Percentiles rank a stretch among this genome's conserved stretches.
Conservation (phyloP, 768 basidiomycete species). For the Lactifluus rugatus region DNA sequence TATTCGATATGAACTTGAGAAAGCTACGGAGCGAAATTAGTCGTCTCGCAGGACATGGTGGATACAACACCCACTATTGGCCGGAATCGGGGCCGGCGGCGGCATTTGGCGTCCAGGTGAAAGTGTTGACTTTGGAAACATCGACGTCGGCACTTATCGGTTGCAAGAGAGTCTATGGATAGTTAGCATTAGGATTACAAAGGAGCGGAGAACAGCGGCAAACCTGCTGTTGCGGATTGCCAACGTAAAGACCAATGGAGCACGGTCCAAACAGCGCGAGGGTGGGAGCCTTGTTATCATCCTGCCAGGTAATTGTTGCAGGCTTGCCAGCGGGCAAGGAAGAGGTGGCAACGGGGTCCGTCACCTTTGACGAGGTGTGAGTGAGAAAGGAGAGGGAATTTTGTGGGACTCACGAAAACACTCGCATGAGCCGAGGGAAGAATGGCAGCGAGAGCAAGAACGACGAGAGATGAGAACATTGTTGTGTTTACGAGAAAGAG, state of each 20-base stretch:
- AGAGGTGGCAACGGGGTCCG: conserved; percentile 40
- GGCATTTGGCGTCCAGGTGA: conserved; percentile 44
- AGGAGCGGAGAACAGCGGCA: background rate
- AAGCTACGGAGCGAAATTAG: conserved; percentile 39
- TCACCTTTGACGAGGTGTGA: conserved; percentile 35
- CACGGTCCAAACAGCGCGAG: conserved; percentile 43
- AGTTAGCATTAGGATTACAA: conserved; percentile 16
- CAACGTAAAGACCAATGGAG: conserved; percentile 51
- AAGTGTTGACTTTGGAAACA: conserved; percentile 37
- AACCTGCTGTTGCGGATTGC: conserved; percentile 56
- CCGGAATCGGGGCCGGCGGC: conserved; percentile 44
- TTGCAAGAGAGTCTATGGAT: conserved; percentile 46
- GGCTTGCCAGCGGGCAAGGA: conserved; percentile 41
- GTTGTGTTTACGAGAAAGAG: conserved; percentile 8
- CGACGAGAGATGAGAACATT: conserved; percentile 14
- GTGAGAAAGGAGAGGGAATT: background rate
- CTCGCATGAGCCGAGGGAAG: conserved; percentile 11
- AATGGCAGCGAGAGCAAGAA: conserved; percentile 10
- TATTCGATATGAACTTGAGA: conserved; percentile 60
- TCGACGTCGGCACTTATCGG: conserved; percentile 37
- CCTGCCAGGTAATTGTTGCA: conserved; percentile 49
- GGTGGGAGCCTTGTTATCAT: conserved; percentile 38
- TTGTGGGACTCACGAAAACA: conserved; percentile 10
- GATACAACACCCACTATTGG: conserved; percentile 39
- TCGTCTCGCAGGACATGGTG: background rate